Conservation (phyloP, 768 basidiomycete species). For the Termitomyces heimii region DNA sequence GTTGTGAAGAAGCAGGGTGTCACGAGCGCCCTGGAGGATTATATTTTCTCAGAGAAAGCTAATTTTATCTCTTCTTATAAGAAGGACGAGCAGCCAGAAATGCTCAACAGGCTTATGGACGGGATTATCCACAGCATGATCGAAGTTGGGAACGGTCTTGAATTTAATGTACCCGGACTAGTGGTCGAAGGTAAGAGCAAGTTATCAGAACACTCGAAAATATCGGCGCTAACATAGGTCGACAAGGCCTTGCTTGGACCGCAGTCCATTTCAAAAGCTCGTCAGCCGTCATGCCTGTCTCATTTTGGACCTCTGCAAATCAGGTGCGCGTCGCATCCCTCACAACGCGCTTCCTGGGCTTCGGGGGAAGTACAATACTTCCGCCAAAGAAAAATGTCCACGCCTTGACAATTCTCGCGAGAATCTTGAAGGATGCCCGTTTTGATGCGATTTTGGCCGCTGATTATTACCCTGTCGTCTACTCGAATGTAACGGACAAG, state of each 20-base stretch:
- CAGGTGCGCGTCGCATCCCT: neutral
- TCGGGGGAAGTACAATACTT: neutral
- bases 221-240: neutral
- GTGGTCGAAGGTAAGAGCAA: conserved; percentile 49
- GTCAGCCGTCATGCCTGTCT: conserved; percentile 24
- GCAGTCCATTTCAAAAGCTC: conserved; percentile 39
- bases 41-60: conserved; percentile 43
- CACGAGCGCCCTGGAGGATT: conserved; percentile 41
- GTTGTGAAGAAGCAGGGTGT: conserved; percentile 35
- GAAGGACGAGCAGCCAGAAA: conserved; percentile 28
- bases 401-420: conserved; percentile 47
- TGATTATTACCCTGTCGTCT: conserved; percentile 17
- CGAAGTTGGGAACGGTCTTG: conserved; percentile 55
- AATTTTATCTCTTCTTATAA: conserved; percentile 29
- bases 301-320: conserved; percentile 15
- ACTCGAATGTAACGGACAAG: conserved; percentile 25
- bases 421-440: conserved; percentile 46
- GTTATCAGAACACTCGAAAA: neutral
- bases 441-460: conserved; percentile 18
- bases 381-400: conserved; percentile 21
- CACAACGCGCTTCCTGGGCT: conserved; percentile 3
- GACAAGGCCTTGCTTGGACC: conserved; percentile 49
- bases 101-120: conserved; percentile 45
- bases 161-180: conserved; percentile 54
- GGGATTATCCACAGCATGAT: conserved; percentile 64